phyloP scores from a whole-genome alignment of 2,329 filamentous ascomycete species.

The Zymoseptoria brevis region DNA sequence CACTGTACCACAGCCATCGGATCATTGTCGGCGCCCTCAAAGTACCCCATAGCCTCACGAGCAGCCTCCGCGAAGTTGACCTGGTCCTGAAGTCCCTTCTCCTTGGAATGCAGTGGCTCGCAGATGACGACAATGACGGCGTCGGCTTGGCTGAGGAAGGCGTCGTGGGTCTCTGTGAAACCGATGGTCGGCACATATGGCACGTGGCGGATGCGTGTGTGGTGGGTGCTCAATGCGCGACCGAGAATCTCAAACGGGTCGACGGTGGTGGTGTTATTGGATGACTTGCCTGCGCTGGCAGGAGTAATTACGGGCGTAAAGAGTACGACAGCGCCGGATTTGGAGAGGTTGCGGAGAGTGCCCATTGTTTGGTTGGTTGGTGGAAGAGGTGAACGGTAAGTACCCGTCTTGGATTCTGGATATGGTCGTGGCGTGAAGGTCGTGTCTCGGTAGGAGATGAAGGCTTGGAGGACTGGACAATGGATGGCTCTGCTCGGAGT shows the following conservation, averaged over 20 bases:
- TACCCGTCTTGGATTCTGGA: not conserved
- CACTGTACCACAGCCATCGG: slow-evolving; percentile 15
- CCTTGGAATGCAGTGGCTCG: slow-evolving; percentile 31
- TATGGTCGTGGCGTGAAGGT: not conserved
- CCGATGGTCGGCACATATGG: slow-evolving; percentile 59
- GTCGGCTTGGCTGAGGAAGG: slow-evolving; percentile 54
- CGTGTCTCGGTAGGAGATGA: not conserved
- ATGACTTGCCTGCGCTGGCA: slow-evolving; percentile 28
- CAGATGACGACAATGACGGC: slow-evolving; percentile 55
- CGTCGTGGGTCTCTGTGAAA: slow-evolving; percentile 55
- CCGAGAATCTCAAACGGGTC: slow-evolving; percentile 71
- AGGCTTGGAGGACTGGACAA: not conserved
- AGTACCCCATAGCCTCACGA: slow-evolving; percentile 8
- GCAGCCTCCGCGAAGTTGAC: slow-evolving; percentile 17
- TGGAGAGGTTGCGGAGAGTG: slow-evolving; percentile 29
- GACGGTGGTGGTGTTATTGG: slow-evolving; percentile 37
- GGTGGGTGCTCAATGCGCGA: slow-evolving; percentile 51
- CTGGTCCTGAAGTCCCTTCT: slow-evolving; percentile 14
- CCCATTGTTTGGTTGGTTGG: slow-evolving; percentile 9
- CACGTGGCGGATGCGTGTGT: slow-evolving; percentile 59
- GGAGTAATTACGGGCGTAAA: slow-evolving; percentile 36
- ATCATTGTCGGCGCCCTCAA: slow-evolving; percentile 1
- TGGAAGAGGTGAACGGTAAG: slow-evolving; percentile 1
- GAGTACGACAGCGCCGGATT: slow-evolving; percentile 36
- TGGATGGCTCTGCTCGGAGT: not conserved